Evolutionary conservation across 352 stramenopile genomes (phyloP), one percentile per base, ranked within the genome.

Genomic region (Globisporangium cylindrosporum): DNA sequence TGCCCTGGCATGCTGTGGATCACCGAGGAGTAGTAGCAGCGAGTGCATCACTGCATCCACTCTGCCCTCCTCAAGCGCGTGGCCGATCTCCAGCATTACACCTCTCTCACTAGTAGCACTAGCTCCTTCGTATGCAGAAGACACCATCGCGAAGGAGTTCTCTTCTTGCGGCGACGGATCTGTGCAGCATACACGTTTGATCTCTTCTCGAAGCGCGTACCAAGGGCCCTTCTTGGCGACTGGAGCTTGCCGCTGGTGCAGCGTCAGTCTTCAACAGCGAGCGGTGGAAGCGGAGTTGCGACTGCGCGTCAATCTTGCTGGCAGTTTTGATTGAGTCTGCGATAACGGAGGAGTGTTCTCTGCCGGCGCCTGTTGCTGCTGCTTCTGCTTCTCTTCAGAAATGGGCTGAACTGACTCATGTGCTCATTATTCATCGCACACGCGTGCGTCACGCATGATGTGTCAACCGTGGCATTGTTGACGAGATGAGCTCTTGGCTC

Each of bases 31-130:
- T 4, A 81, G 61, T 41, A 84, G 71, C 57, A 87, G 64, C 59
- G 62, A 75, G 69, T 82, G 73, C 46, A 78, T 70, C 7, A 68
- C 73, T 58, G 74, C 70, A 56, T 84, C 78, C 66, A 82, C 69
- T 66, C 79, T 71, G 43, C 66, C 72, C 1, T 66, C 69, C 20
- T 80, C 74, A 2, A 86, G 67, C 24, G 77, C 71, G 8, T 48
- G 68, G 36, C 56, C 55, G 41, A 82, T 61, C 20, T 59, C 66
- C 14, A 29, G 12, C 27, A 73, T 22, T 15, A 54, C 58, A 27
- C 61, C 27, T 20, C 22, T 34, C 51, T 62, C 20, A 2, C 27
- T 10, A 55, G 15, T 4, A 20, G 51, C 24, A 8, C 12, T 25
- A 25, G 54, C 27, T n/a, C 25, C 25, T 25, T 2, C 27, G 10